Conservation (phyloP, 1,284 basidiomycete genomes). For the Marasmius fiardii region DNA sequence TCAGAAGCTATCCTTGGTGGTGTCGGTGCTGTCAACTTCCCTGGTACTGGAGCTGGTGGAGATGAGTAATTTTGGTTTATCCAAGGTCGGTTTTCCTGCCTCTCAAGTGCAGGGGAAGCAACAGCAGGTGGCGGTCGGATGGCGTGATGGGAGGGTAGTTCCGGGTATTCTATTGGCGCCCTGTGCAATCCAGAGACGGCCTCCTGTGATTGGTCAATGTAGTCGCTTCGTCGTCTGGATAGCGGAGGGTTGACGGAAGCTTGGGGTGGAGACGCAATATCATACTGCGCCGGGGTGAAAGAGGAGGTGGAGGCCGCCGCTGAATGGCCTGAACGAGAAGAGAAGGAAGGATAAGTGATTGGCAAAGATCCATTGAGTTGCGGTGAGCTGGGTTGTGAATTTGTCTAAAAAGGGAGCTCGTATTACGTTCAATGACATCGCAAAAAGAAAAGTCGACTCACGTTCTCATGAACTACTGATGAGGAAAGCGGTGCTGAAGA, state of each 20-base stretch:
- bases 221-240: slow-evolving; percentile 75
- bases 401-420: not conserved
- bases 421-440: not conserved
- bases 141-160: slow-evolving; percentile 56
- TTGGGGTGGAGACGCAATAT: slow-evolving; percentile 65
- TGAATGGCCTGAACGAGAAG: slow-evolving; percentile 24
- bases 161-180: slow-evolving; percentile 78
- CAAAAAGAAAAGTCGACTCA: not conserved
- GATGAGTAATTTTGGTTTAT: slow-evolving; percentile 15
- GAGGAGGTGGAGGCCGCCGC: slow-evolving; percentile 28
- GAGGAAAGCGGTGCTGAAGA: slow-evolving; percentile 15
- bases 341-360: slow-evolving; percentile 42
- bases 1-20: slow-evolving; percentile 66
- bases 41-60: slow-evolving; percentile 14
- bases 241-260: slow-evolving; percentile 77
- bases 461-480: slow-evolving; percentile 17
- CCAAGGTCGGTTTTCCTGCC: slow-evolving; percentile 63
- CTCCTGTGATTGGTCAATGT: slow-evolving; percentile 75
- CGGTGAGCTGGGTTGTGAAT: slow-evolving; percentile 11
- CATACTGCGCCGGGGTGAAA: slow-evolving; percentile 28
- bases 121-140: slow-evolving; percentile 76
- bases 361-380: slow-evolving; percentile 26
- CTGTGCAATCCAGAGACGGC: slow-evolving; percentile 51
- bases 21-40: slow-evolving; percentile 25
- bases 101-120: slow-evolving; percentile 62